These are phyloP conservation scores for Jamesozyma rosinii DNA, from an alignment of 805 yeast genomes.

Conservation along the genomic window DNA sequence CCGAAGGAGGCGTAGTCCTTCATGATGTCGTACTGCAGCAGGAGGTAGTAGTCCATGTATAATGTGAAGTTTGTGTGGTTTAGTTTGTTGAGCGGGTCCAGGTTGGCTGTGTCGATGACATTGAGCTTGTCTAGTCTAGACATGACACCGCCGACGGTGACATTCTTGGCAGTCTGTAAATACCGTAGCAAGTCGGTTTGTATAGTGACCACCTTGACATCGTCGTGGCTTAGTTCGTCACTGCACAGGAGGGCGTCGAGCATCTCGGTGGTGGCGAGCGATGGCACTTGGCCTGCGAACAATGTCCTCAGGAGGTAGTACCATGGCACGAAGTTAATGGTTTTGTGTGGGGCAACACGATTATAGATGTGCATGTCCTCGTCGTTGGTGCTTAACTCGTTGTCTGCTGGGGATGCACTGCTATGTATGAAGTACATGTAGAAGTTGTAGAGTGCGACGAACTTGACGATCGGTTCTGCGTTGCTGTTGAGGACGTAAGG, in stretches of 20 bases:
- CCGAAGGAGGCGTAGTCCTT: not conserved
- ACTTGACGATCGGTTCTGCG: not conserved
- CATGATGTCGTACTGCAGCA: slow-evolving; percentile 11
- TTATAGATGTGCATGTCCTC: not conserved
- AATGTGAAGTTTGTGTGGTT: slow-evolving; percentile 16
- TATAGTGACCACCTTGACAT: not conserved
- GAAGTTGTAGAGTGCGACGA: not conserved
- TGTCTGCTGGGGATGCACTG: too few species aligned
- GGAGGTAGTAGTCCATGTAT: slow-evolving; percentile 13
- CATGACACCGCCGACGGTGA: not conserved
- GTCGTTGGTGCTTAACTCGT: not conserved
- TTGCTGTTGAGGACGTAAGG: not conserved
- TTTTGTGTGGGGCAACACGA: not conserved
- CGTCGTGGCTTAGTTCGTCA: not conserved
- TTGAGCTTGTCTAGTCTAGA: not conserved
- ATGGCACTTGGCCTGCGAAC: not conserved
- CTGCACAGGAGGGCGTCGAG: not conserved
- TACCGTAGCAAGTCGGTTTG: not conserved
- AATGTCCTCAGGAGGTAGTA: not conserved
- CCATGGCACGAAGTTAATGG: not conserved
- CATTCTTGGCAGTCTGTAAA: not conserved
- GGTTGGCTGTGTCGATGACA: not conserved
- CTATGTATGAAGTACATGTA: not conserved
- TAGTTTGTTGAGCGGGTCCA: not conserved
- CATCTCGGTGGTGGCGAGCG: not conserved